Conservation (phyloP, 2,329 filamentous ascomycete species). For the Xylogone sp. region DNA sequence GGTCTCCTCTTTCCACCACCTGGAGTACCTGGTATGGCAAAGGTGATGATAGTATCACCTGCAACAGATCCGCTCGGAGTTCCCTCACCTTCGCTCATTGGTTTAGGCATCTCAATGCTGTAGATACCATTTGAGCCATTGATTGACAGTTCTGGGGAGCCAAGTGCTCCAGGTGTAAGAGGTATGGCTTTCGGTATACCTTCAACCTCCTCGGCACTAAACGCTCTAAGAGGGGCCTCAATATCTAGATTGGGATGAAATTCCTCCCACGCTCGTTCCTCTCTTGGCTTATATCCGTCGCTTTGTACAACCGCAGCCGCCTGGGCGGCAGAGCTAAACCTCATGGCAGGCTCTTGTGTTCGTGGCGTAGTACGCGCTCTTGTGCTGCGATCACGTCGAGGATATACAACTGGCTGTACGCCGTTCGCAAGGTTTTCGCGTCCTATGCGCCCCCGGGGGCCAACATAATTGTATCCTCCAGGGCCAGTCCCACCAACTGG, state of each 20-base stretch:
- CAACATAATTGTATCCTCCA: constrained; percentile 45
- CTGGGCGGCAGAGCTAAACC: constrained; percentile 50
- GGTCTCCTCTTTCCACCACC: constrained; percentile 51
- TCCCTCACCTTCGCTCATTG: constrained; percentile 20
- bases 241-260: constrained; percentile 96
- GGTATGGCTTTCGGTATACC: constrained; percentile 52
- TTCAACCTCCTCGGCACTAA: constrained; percentile 81
- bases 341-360: constrained; percentile 44
- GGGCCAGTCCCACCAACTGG: constrained; percentile 46
- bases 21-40: constrained; percentile 32
- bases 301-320: constrained; percentile 85
- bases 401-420: constrained; percentile 41
- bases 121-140: constrained; percentile 32
- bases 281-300: constrained; percentile 94
- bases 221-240: constrained; percentile 73
- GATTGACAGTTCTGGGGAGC: constrained; percentile 33
- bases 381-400: constrained; percentile 49
- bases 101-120: constrained; percentile 15
- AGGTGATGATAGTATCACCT: constrained; percentile 15
- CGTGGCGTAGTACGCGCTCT: constrained; percentile 49
- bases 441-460: constrained; percentile 49
- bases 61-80: constrained; percentile 18
- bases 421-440: constrained; percentile 44
- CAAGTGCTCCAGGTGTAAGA: constrained; percentile 35
- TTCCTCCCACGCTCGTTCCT: constrained; percentile 96